Conservation (phyloP, 2,329 filamentous ascomycete species). For the Aphanoascus verrucosus region DNA sequence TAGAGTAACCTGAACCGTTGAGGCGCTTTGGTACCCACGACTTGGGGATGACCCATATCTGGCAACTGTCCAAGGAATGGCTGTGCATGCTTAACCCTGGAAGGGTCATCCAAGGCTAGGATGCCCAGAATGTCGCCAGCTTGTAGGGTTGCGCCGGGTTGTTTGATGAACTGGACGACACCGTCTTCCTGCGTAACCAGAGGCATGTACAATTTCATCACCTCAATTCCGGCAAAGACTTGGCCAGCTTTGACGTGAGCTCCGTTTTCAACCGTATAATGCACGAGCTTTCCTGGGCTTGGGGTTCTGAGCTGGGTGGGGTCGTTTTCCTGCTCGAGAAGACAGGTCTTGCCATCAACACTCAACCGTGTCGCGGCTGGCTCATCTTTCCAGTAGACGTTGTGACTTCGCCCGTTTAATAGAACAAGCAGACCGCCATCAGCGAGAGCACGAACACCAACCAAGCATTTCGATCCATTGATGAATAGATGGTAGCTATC, state of each 20-base stretch:
- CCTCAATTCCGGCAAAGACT: conserved; percentile 91
- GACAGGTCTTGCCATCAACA: conserved; percentile 94
- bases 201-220: conserved; percentile 99
- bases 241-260: conserved; percentile 86
- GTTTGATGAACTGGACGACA: conserved; percentile 96
- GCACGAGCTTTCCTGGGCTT: conserved; percentile 93
- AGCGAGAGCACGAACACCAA: conserved; percentile 82
- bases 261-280: conserved; percentile 92
- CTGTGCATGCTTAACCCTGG: conserved; percentile 90
- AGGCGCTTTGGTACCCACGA: conserved; percentile 81
- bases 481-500: conserved; percentile 98
- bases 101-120: conserved; percentile 85
- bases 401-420: conserved; percentile 86
- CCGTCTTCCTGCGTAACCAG: conserved; percentile 89
- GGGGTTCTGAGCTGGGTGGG: conserved; percentile 92
- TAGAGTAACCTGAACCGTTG: conserved; percentile 73
- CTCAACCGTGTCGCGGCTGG: conserved; percentile 90
- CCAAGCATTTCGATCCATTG: conserved; percentile 92
- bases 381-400: conserved; percentile 99
- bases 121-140: conserved; percentile 98
- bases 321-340: conserved; percentile 97
- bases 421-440: conserved; percentile 90
- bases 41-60: conserved; percentile 70
- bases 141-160: conserved; percentile 93
- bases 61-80: conserved; percentile 87